Percentiles rank a stretch among this genome's conserved stretches.
These are phyloP conservation scores for Phytopythium ostracodes DNA, from an alignment of 352 stramenopile species.

Conservation along the genomic window DNA sequence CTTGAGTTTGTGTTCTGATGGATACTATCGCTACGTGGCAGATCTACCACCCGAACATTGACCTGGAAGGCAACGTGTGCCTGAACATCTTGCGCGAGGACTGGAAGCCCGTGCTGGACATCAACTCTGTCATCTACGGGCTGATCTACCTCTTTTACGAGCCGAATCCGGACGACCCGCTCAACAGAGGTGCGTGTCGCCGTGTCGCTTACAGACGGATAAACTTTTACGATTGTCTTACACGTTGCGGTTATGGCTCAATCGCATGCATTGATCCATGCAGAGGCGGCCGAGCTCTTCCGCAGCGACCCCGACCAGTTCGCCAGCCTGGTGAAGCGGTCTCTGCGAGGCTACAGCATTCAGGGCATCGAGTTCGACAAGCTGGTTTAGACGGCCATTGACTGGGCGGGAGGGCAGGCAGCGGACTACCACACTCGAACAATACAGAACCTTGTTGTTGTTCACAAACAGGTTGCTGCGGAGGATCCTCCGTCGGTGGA, in stretches of 20 bases:
- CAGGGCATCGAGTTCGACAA: conserved; percentile 82
- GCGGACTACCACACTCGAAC: neutral
- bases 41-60: conserved; percentile 99
- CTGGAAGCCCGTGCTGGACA: conserved; percentile 98
- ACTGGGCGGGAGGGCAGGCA: neutral
- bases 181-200: conserved; percentile 88
- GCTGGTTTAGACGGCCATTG: conserved; percentile 46
- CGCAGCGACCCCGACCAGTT: conserved; percentile 93
- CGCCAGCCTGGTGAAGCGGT: conserved; percentile 86
- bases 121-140: conserved; percentile 99
- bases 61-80: conserved; percentile 98
- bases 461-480: neutral
- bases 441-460: neutral
- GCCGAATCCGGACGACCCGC: conserved; percentile 97
- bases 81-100: conserved; percentile 97
- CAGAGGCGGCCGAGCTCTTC: conserved; percentile 96
- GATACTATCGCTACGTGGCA: conserved; percentile 12
- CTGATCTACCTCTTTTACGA: conserved; percentile 99
- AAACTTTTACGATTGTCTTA: too few species aligned
- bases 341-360: conserved; percentile 77
- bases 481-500: neutral
- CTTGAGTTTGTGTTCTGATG: neutral
- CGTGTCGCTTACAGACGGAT: too few species aligned
- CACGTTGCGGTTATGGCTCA: neutral
- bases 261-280: too few species aligned